phyloP scores from a whole-genome alignment of 345 rosid genomes.

The Microthlaspi erraticum region DNA sequence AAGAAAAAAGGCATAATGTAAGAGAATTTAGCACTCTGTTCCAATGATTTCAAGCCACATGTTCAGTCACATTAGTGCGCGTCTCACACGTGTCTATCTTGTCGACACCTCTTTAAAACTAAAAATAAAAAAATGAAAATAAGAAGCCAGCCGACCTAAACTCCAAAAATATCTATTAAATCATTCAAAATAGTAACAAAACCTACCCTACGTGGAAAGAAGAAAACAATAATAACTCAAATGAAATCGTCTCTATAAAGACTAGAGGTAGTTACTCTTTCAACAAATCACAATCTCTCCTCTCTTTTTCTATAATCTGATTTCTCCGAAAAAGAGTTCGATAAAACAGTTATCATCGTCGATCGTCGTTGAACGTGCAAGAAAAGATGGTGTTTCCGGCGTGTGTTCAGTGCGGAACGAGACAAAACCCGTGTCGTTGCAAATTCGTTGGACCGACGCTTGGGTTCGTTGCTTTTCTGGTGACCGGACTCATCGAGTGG shows the following conservation, averaged over 20 bases:
- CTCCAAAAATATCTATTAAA: conserved; percentile 12
- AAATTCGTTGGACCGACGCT: conserved; percentile 82
- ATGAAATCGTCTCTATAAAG: conserved; percentile 28
- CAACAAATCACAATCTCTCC: conserved; percentile 2
- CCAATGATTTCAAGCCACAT: conserved; percentile 22
- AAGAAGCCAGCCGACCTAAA: conserved; percentile 41
- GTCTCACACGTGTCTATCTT: background rate
- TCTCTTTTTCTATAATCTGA: conserved; percentile 9
- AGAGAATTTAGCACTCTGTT: background rate
- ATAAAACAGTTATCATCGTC: background rate
- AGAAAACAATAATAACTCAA: background rate
- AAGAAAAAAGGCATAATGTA: background rate
- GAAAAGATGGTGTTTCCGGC: conserved; percentile 50
- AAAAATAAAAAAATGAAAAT: background rate
- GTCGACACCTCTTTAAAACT: background rate
- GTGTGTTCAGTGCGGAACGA: conserved; percentile 71
- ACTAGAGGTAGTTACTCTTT: background rate
- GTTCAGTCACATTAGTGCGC: background rate
- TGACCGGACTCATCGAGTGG: conserved; percentile 78
- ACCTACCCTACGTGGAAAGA: conserved; percentile 31
- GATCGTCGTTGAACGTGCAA: background rate
- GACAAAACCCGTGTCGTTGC: conserved; percentile 83
- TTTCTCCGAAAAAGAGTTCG: background rate
- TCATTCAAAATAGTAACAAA: background rate
- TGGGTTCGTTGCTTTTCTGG: conserved; percentile 74